phyloP scores from a whole-genome alignment of 345 rosid species.

The Corchorus olitorius region DNA sequence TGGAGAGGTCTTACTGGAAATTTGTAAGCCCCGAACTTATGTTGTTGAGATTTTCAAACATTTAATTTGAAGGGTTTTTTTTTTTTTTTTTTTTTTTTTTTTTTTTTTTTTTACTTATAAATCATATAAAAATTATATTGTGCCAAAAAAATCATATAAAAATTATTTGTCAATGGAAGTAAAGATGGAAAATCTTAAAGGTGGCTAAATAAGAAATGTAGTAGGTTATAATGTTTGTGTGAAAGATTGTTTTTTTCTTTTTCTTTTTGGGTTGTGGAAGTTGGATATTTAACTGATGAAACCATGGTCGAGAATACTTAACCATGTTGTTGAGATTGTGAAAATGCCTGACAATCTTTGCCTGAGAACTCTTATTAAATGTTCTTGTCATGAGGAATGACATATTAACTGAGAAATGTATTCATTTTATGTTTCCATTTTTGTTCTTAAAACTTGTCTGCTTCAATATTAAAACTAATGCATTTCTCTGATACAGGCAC shows the following conservation, averaged over 20 bases:
- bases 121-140: no score
- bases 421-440: background rate
- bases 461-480: background rate
- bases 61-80: no score
- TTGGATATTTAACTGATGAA: constrained; percentile 4
- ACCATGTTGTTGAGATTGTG: background rate
- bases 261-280: background rate
- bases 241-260: no score
- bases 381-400: background rate
- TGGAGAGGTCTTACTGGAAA: background rate
- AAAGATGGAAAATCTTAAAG: background rate
- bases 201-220: no score
- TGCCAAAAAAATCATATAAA: background rate
- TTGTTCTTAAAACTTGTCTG: background rate
- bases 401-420: background rate
- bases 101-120: no score
- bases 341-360: background rate
- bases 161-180: background rate
- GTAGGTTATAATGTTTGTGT: no score
- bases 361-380: background rate
- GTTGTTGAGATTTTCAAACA: no score
- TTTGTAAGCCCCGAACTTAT: background rate
- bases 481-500: constrained; percentile 53
- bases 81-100: no score
- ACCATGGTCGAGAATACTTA: background rate